Evolutionary conservation across 495 filamentous ascomycete species (phyloP).

Genomic region (Hypoxylon trugodes): DNA sequence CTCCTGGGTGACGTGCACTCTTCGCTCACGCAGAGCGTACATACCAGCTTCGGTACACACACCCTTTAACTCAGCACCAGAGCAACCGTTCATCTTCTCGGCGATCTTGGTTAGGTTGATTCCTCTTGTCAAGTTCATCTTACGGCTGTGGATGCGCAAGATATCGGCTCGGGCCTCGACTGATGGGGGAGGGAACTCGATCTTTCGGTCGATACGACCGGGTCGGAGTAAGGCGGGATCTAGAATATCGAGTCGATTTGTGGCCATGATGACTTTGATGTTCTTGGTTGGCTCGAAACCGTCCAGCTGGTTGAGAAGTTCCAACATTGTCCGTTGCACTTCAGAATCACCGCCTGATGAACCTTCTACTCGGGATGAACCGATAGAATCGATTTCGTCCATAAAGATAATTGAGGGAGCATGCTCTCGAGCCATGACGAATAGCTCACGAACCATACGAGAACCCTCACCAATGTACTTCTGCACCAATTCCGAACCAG

Average conservation of each 20-base stretch:
- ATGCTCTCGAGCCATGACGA: conserved; percentile 99
- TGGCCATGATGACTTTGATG: conserved; percentile 99
- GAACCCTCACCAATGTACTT: conserved; percentile 99
- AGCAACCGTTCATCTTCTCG: conserved; percentile 99
- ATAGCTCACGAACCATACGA: conserved; percentile 98
- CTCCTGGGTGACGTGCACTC: conserved; percentile 98
- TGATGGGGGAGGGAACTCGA: conserved; percentile 97
- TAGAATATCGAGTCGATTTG: conserved; percentile 95
- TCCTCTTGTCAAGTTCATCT: conserved; percentile 97
- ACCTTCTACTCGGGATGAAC: conserved; percentile 94
- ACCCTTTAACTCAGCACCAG: conserved; percentile 95
- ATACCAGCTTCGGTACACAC: conserved; percentile 98
- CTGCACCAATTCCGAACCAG: conserved; percentile 94
- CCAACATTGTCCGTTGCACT: conserved; percentile 99
- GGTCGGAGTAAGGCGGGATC: conserved; percentile 94
- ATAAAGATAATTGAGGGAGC: conserved; percentile 99
- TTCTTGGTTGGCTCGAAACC: conserved; percentile 99
- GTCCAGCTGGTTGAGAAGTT: conserved; percentile 97
- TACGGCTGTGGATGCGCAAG: conserved; percentile 92
- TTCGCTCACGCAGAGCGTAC: conserved; percentile 93
- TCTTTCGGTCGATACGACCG: conserved; percentile 97
- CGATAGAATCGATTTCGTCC: conserved; percentile 99
- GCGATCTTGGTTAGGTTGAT: conserved; percentile 99
- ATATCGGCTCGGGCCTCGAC: conserved; percentile 98
- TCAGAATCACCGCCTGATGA: conserved; percentile 97